phyloP scores from a whole-genome alignment of 225 moss, liverwort and hornwort genomes.

The Ulota crispa region DNA sequence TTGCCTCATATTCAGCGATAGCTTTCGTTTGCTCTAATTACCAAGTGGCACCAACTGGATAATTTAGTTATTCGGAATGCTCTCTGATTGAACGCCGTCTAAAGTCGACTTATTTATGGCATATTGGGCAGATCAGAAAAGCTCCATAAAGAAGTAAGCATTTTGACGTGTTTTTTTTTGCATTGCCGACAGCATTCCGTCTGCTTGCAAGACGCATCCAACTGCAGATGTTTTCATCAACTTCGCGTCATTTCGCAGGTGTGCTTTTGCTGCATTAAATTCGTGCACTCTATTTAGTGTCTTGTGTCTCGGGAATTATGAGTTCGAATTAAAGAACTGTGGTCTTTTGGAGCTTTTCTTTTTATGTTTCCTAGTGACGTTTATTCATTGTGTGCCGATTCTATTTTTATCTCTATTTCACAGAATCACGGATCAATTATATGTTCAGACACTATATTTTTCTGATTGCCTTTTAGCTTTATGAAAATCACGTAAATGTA shows the following conservation, averaged over 20 bases:
- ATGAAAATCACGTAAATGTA: background rate
- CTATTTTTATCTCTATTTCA: background rate
- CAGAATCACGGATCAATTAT: background rate
- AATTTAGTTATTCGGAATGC: background rate
- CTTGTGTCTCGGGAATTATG: background rate
- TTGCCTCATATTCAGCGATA: background rate
- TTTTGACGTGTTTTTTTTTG: slow-evolving; percentile 18
- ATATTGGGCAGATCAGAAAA: background rate
- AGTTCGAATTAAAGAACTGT: background rate
- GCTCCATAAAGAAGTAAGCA: background rate
- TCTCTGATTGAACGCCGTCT: background rate
- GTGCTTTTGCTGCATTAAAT: slow-evolving; percentile 3
- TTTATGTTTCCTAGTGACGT: background rate
- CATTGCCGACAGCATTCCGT: slow-evolving; percentile 44
- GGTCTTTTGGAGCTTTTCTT: background rate
- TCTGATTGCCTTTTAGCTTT: background rate
- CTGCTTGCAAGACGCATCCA: slow-evolving; percentile 78
- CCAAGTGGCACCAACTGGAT: background rate
- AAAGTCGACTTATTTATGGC: background rate
- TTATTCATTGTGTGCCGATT: background rate
- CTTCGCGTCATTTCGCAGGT: slow-evolving; percentile 90
- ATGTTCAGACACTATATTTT: background rate
- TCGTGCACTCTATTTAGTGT: background rate
- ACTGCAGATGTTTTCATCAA: slow-evolving; percentile 99
- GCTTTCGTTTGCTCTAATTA: background rate